Conservation (phyloP, 352 stramenopile genomes). For the Phytophthora lateralis region DNA sequence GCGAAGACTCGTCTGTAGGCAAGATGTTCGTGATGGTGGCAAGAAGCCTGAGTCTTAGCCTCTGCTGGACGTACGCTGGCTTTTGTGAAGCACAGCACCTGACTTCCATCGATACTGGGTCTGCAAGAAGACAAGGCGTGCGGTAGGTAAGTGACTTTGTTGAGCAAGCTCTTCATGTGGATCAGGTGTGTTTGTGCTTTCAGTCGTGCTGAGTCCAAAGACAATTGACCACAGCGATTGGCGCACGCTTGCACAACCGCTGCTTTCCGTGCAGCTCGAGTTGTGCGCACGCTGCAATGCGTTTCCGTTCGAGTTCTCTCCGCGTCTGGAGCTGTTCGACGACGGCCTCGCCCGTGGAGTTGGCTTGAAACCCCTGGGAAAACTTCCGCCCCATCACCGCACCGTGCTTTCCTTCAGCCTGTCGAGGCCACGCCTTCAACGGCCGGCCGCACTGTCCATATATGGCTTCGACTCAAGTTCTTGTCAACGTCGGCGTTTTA, state of each 20-base stretch:
- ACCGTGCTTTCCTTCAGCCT: conserved; percentile 6
- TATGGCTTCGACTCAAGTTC: conserved; percentile 5
- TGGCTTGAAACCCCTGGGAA: conserved; percentile 30
- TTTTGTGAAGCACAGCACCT: background rate
- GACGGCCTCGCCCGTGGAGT: conserved; percentile 1
- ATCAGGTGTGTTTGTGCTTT: background rate
- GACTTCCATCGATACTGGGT: background rate
- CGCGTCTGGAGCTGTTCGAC: background rate
- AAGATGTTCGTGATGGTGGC: too few relatives aligned
- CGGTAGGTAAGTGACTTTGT: background rate
- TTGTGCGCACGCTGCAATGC: conserved; percentile 20
- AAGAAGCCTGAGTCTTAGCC: background rate
- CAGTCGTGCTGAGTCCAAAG: background rate
- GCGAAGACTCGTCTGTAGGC: too few relatives aligned
- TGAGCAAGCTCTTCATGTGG: background rate
- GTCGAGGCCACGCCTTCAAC: conserved; percentile 14
- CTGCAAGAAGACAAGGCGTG: background rate
- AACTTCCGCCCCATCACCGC: conserved; percentile 22
- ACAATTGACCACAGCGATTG: conserved; percentile 19
- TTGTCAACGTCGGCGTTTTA: conserved; percentile 7
- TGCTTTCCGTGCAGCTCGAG: conserved; percentile 11
- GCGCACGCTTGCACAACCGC: conserved; percentile 22
- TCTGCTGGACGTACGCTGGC: background rate
- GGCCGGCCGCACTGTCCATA: conserved; percentile 12
- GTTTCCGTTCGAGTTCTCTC: conserved; percentile 17